Base-by-base conservation (phyloP, 73 alveolate genomes). In the Stentor coeruleus region DNA sequence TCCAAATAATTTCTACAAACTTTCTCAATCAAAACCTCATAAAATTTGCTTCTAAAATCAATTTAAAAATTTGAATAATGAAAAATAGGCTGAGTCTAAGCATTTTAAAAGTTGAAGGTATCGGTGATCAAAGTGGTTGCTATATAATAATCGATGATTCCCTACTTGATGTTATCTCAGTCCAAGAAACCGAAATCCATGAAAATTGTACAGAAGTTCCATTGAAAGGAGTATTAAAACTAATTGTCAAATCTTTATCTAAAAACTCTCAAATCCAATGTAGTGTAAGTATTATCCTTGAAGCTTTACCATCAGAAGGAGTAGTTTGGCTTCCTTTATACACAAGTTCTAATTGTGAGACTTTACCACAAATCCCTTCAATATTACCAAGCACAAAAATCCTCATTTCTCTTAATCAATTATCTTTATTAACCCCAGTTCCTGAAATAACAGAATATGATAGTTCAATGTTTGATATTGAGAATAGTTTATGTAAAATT, bases 391-490 rank as follows among this genome's bases (percentile, higher is more conserved):
- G 49, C 1, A 20, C 79, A 33, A 66, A 31, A 2, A 26, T 66
- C 40, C 37, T 66, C n/a, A 33, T 66, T 66, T 66, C 79, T 28
- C n/a, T 66, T 20, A 66, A 66, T 66, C 39, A 20, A 15, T 66
- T 66, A 20, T 28, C 42, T 0, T 26, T 20, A 28, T 66, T 66
- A 33, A 66, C 79, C 33, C 79, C 79, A 66, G 79, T 66, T 2
- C 79, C 79, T 28, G 79, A 66, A 20, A 31, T 66, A 20, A 66
- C 79, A 20, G 79, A 66, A 33, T 26, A 26, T 66, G 79, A 66
- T 2, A 49, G 66, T 49, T 49, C 66, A 49, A 20, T 49, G 20
- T 49, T 49, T 20, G 66, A 49, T 20, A 11, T 49, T 11, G 66
- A 49, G 20, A 20, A 6, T 11, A 49, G 66, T 49, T 20, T 49